These are phyloP conservation scores for Tulasnella sp. DNA, from an alignment of 768 basidiomycete species.

Conservation along the genomic window DNA sequence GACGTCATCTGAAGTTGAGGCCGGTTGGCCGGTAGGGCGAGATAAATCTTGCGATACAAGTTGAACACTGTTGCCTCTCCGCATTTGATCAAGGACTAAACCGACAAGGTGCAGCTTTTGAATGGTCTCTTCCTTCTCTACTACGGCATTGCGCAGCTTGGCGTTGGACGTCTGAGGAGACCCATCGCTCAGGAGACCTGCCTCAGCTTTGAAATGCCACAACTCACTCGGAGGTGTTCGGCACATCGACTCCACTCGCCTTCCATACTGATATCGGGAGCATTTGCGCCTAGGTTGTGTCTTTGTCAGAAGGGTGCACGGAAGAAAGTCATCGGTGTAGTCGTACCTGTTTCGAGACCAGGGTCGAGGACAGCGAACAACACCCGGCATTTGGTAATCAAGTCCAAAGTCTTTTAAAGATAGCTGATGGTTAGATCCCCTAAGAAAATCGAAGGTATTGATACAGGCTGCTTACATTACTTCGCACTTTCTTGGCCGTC, in stretches of 20 bases:
- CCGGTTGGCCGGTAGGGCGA: neutral
- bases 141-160: neutral
- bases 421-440: neutral
- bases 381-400: neutral
- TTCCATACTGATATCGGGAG: neutral
- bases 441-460: neutral
- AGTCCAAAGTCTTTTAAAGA: neutral
- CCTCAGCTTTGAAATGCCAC: no score
- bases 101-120: neutral
- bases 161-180: neutral
- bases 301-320: neutral
- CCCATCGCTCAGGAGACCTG: no score
- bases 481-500: neutral
- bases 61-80: neutral
- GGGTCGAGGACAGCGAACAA: neutral
- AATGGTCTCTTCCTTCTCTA: neutral
- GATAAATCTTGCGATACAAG: neutral
- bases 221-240: neutral
- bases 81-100: neutral
- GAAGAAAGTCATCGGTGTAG: neutral
- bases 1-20: no score
- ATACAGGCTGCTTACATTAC: neutral
- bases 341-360: neutral
- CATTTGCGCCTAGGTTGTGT: neutral
- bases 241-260: neutral